Evolutionary conservation across 192 early-diverging fungal genomes (phyloP).

Genomic region (Pilaira anomala): DNA sequence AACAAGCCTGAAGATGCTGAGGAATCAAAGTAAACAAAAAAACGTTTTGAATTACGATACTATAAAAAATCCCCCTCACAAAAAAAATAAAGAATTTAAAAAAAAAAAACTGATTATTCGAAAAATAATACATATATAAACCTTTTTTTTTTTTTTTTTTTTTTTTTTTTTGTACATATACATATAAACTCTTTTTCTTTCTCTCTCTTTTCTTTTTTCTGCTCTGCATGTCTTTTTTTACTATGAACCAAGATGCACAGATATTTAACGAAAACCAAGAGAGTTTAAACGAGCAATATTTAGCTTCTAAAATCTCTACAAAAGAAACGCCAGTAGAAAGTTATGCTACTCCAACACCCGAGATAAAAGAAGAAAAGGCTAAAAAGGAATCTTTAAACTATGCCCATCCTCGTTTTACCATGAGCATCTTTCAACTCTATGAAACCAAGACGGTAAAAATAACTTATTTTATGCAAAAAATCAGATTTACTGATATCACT

Average conservation of each 20-base stretch:
- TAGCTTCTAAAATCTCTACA: neutral
- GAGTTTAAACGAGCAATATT: slow-evolving; percentile 14
- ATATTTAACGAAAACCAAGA: slow-evolving; percentile 29
- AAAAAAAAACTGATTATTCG: no score
- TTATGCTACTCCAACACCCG: neutral
- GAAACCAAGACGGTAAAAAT: slow-evolving; percentile 77
- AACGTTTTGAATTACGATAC: no score
- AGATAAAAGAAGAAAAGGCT: neutral
- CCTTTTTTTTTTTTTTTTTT: no score
- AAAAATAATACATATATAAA: no score
- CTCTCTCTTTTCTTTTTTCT: neutral
- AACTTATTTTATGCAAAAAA: neutral
- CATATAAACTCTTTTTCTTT: neutral
- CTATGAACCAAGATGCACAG: slow-evolving; percentile 32
- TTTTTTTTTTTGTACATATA: no score
- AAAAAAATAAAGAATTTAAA: no score
- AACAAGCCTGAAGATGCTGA: neutral
- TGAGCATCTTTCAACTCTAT: slow-evolving; percentile 80
- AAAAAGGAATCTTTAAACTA: slow-evolving; percentile 12
- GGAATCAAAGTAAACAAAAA: neutral
- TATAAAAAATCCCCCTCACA: no score
- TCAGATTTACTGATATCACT: neutral
- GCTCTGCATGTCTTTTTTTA: neutral
- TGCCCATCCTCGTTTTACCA: slow-evolving; percentile 38
- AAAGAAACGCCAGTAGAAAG: neutral